Evolutionary conservation across 225 moss, liverwort and hornwort genomes (phyloP).

Genomic region (Neckera pumila): DNA sequence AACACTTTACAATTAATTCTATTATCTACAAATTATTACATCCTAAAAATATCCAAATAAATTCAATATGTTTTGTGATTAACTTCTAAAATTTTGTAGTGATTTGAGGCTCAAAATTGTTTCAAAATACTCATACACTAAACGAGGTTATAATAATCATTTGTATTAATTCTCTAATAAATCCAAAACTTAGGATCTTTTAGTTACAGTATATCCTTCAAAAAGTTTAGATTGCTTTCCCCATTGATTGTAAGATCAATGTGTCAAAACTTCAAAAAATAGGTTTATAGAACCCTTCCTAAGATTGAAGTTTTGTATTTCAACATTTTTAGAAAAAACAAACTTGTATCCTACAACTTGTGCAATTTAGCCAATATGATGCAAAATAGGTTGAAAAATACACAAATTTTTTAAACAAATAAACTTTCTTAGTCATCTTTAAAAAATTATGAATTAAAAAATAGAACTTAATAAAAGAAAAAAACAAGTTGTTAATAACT

Average conservation of each 20-base stretch:
- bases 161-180: too few species aligned
- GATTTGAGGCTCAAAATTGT: too few species aligned
- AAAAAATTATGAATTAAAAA: background rate
- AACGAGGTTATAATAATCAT: too few species aligned
- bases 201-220: background rate
- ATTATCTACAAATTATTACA: background rate
- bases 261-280: background rate
- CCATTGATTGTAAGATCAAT: background rate
- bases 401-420: background rate
- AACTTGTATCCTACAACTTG: background rate
- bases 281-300: background rate
- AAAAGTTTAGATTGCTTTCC: background rate
- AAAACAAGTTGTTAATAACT: background rate
- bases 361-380: background rate
- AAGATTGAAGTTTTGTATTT: background rate
- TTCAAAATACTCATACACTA: too few species aligned
- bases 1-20: too few species aligned
- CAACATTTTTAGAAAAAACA: background rate
- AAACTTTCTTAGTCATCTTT: accelerated
- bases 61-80: too few species aligned
- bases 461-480: too few species aligned
- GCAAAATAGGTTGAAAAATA: background rate
- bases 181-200: background rate
- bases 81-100: too few species aligned
- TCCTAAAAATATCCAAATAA: background rate